Evolutionary conservation across 768 basidiomycete species (phyloP).

Genomic region (Trametes cinnabarina): DNA sequence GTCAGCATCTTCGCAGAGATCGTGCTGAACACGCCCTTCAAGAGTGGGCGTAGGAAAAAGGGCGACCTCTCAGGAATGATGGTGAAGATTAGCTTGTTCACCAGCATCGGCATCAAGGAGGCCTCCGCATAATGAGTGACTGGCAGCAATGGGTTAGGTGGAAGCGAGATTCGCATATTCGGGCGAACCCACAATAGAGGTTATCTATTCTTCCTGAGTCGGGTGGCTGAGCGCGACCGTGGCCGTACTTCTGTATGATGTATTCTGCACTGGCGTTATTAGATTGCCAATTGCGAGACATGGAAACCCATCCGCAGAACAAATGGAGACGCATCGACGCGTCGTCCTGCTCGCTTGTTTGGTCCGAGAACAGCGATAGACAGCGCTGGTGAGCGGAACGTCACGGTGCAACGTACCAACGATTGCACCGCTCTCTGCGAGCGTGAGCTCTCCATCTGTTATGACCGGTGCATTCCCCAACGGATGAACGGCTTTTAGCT

Average conservation of each 20-base stretch:
- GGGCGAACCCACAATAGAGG: conserved; percentile 29
- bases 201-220: conserved; percentile 28
- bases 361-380: background rate
- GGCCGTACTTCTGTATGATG: conserved; percentile 35
- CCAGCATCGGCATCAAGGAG: conserved; percentile 35
- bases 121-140: conserved; percentile 36
- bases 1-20: conserved; percentile 23
- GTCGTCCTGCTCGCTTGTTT: background rate
- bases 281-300: background rate
- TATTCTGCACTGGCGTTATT: conserved; percentile 32
- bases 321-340: background rate
- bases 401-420: conserved; percentile 26
- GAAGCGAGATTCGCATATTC: background rate
- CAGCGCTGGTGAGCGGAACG: background rate
- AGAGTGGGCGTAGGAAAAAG: conserved; percentile 33
- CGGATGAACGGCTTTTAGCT: conserved; percentile 34
- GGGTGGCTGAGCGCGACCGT: conserved; percentile 22
- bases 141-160: background rate
- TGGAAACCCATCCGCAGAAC: background rate
- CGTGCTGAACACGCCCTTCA: conserved; percentile 17
- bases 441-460: conserved; percentile 35
- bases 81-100: conserved; percentile 31
- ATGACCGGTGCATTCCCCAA: conserved; percentile 39
- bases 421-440: conserved; percentile 41
- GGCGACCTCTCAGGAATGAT: conserved; percentile 32